These are phyloP conservation scores for Eucalyptus virginea DNA, from an alignment of 345 rosid genomes.

Conservation along the genomic window DNA sequence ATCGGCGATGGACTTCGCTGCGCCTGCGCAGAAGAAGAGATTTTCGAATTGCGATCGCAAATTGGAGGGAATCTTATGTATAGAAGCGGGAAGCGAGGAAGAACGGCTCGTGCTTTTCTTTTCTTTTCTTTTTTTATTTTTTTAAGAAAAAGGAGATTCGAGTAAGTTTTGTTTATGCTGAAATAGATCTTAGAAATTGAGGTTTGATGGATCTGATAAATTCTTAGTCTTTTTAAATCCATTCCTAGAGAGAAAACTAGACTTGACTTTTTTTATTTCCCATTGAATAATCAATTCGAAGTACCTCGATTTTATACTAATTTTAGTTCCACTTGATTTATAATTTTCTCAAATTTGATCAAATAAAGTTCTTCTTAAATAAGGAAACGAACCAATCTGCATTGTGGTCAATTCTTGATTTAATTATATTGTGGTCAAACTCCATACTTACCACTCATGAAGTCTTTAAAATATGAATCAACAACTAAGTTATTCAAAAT, in stretches of 20 bases:
- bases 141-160: not conserved
- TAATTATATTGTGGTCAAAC: accelerated
- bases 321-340: accelerated
- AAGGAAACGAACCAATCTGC: accelerated
- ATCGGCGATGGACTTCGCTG: not conserved
- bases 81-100: not conserved
- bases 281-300: no score
- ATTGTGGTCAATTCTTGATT: not conserved
- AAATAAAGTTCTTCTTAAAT: accelerated
- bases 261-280: no score
- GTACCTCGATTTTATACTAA: no score
- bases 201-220: not conserved
- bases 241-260: not conserved
- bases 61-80: not conserved
- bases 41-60: not conserved
- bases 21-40: not conserved
- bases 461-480: not conserved
- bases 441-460: accelerated
- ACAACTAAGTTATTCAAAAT: accelerated
- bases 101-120: not conserved
- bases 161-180: no score
- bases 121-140: no score
- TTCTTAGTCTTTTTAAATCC: no score
- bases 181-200: no score
- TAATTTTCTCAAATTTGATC: accelerated